A percentile compares a stretch with the other conserved stretches of the same genome.
phyloP scores from a whole-genome alignment of 2,329 filamentous ascomycete species.

The Colletotrichum graminicola region DNA sequence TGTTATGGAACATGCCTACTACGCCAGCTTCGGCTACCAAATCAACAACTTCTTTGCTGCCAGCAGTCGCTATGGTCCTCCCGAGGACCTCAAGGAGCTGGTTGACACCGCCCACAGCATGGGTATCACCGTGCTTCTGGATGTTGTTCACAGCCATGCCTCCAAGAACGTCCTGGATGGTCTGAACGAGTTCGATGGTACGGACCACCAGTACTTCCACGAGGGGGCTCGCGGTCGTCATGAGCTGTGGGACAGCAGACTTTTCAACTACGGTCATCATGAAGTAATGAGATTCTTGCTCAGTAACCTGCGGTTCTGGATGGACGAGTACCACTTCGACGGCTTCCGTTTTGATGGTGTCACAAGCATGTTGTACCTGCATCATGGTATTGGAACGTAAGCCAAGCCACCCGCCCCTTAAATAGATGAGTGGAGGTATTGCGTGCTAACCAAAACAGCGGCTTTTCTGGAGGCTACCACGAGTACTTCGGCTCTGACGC shows the following conservation, averaged over 20 bases:
- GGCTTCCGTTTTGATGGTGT: conserved; percentile 98
- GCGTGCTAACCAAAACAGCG: conserved; percentile 64
- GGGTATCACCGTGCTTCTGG: conserved; percentile 90
- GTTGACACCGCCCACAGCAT: conserved; percentile 94
- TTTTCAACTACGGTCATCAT: conserved; percentile 97
- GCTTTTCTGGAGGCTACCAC: conserved; percentile 97
- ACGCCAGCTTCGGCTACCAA: conserved; percentile 98
- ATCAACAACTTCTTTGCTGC: conserved; percentile 99
- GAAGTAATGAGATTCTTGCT: conserved; percentile 96
- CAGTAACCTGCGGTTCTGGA: conserved; percentile 97
- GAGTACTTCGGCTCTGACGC: conserved; percentile 94
- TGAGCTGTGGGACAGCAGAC: conserved; percentile 93
- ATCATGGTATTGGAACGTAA: conserved; percentile 97
- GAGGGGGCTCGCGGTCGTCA: conserved; percentile 86
- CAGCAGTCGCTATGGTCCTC: conserved; percentile 92
- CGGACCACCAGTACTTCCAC: conserved; percentile 97
- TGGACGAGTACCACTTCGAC: conserved; percentile 97
- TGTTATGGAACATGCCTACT: conserved; percentile 99
- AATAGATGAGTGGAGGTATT: not conserved
- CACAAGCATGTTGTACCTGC: conserved; percentile 96
- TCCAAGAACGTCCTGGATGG: conserved; percentile 98
- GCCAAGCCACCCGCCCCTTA: conserved; percentile 60
- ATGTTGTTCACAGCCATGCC: conserved; percentile 97
- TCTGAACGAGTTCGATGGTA: conserved; percentile 94
- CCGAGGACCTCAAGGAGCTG: conserved; percentile 95